Conservation (phyloP, 75 land plant genomes). For the Picea glauca region DNA sequence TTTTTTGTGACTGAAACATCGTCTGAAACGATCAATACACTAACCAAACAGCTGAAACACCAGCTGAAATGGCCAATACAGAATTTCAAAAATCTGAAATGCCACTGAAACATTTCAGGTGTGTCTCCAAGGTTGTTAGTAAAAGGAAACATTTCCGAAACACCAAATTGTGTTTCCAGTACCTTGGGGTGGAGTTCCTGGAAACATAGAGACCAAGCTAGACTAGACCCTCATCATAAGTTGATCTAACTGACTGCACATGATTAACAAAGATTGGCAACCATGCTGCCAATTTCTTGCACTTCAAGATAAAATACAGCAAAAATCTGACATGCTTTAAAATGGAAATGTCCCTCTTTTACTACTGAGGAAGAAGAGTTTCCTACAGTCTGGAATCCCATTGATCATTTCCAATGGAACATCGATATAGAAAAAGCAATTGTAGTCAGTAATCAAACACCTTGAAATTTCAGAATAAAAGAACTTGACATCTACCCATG, state of each 20-base stretch:
- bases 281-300: neutral
- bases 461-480: neutral
- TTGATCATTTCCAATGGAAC: neutral
- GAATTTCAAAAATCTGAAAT: too few species aligned
- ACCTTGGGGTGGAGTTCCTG: too few species aligned
- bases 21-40: too few species aligned
- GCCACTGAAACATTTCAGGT: too few species aligned
- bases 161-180: too few species aligned
- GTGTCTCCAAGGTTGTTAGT: too few species aligned
- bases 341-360: neutral
- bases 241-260: neutral
- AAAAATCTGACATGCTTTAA: neutral
- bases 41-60: too few species aligned
- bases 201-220: neutral
- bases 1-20: too few species aligned
- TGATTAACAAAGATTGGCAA: neutral
- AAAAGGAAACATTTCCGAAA: too few species aligned
- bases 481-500: neutral
- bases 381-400: neutral
- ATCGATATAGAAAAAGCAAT: neutral
- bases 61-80: too few species aligned
- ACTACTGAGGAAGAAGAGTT: neutral
- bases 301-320: neutral
- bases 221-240: neutral
- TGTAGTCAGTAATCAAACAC: neutral